Evolutionary conservation across 1,284 basidiomycete genomes (phyloP).

Genomic region (Heterobasidion parviporum): DNA sequence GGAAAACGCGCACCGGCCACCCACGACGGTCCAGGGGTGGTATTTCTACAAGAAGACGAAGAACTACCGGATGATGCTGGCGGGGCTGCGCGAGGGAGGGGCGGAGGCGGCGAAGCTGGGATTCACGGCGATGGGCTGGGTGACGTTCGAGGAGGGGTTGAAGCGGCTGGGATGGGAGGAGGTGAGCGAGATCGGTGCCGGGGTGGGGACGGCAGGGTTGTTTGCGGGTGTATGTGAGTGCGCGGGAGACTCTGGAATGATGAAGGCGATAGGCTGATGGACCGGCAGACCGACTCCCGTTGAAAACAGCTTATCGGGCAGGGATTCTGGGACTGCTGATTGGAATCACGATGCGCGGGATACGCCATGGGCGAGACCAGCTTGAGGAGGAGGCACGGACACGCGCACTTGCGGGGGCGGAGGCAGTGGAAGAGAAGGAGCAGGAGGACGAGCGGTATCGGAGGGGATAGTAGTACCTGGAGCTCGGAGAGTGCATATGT

Average conservation of each 20-base stretch:
- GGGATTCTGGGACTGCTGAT: slow-evolving; percentile 43
- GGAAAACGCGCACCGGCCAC: slow-evolving; percentile 64
- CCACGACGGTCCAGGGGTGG: slow-evolving; percentile 79
- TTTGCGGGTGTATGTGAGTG: slow-evolving; percentile 61
- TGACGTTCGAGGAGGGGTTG: slow-evolving; percentile 59
- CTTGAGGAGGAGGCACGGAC: slow-evolving; percentile 20
- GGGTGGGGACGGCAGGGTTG: slow-evolving; percentile 49
- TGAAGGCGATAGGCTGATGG: slow-evolving; percentile 7
- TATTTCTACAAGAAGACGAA: slow-evolving; percentile 91
- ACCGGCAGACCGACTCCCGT: slow-evolving; percentile 50
- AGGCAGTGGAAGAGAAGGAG: slow-evolving; percentile 13
- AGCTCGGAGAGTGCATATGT: neutral
- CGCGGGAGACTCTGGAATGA: neutral
- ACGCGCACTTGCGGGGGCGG: neutral
- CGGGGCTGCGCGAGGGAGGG: slow-evolving; percentile 61
- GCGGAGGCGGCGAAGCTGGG: slow-evolving; percentile 50
- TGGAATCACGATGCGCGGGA: slow-evolving; percentile 43
- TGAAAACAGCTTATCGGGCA: slow-evolving; percentile 40
- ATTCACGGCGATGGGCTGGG: slow-evolving; percentile 50
- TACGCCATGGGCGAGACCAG: slow-evolving; percentile 34
- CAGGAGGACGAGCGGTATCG: slow-evolving; percentile 5
- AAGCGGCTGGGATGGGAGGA: slow-evolving; percentile 39
- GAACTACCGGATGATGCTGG: slow-evolving; percentile 76
- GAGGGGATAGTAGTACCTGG: neutral
- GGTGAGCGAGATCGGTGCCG: slow-evolving; percentile 53